Base-by-base conservation (phyloP, 1,139 yeast species). In the Blastobotrys illinoisensis region DNA sequence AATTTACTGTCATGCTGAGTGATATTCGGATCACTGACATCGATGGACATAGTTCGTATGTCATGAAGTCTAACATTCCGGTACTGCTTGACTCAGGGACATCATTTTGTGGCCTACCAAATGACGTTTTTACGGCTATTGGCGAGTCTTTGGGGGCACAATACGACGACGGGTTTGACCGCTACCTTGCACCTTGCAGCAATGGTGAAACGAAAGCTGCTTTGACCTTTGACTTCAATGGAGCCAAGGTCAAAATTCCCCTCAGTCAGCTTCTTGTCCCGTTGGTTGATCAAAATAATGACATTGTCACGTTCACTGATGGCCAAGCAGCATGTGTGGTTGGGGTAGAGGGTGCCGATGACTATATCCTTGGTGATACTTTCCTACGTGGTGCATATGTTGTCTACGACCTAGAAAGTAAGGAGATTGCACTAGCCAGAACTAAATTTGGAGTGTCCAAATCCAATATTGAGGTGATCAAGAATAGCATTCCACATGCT, bases 321-420 rank as follows among this genome's bases (percentile, higher is more conserved):
- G 68, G 69, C 40, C 49, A 57, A 14, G 53, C 54, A 2, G 63
- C 60, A 11, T 66, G 71, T 54, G 70, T 67, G 1, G 57, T 65
- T 36, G 50, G 96, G 88, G 45, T 88, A 80, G 62, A 26, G 13
- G 32, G 23, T 21, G 5, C 14, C n/a, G 49, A 47, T n/a, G 43
- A 16, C 3, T 58, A 60, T 52, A 65, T 70, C 55, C 69, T 89
- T 11, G 97, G 97, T 28, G 96, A 88, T 68, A 80, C 86, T 21
- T 84, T 90, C 70, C 71, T 90, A 62, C 78, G 89, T 54, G 77
- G 81, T 51, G 89, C 88, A 5, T 90, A 89, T 67, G 80, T 83
- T 49, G 96, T 89, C 40, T 88, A 81, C 63, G 95, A 90, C 69
- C 72, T 88, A 59, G 90, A 86, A 26, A 79, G 79, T 59, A 71